These are phyloP conservation scores for Phytopythium litorale DNA, from an alignment of 352 stramenopile species.

Conservation along the genomic window DNA sequence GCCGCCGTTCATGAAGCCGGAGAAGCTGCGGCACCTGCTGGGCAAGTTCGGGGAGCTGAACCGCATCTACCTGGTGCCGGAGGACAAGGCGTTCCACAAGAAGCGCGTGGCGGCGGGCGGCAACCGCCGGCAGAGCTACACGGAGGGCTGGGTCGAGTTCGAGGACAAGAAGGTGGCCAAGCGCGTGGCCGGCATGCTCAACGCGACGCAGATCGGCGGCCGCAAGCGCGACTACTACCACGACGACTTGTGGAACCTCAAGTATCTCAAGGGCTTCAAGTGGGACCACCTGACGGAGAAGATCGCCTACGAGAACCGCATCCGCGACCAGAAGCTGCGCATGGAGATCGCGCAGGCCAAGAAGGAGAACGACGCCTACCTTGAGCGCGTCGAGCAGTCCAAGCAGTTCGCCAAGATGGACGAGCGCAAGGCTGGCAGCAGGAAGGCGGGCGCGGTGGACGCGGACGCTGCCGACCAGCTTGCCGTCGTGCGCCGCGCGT, in stretches of 20 bases:
- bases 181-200: conserved; percentile 90
- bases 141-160: conserved; percentile 99
- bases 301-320: conserved; percentile 90
- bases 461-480: conserved; percentile 14
- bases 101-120: conserved; percentile 86
- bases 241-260: conserved; percentile 99
- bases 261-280: conserved; percentile 99
- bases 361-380: conserved; percentile 85
- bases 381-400: conserved; percentile 85
- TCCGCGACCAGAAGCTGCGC: conserved; percentile 82
- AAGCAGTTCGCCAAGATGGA: conserved; percentile 87
- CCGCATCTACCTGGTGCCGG: conserved; percentile 96
- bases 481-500: conserved; percentile 67
- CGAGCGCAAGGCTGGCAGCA: conserved; percentile 57
- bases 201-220: conserved; percentile 90
- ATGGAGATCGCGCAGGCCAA: conserved; percentile 85
- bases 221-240: conserved; percentile 97
- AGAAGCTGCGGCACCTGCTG: conserved; percentile 94
- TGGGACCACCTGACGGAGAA: conserved; percentile 99
- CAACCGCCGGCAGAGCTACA: conserved; percentile 90
- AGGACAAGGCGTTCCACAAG: conserved; percentile 93
- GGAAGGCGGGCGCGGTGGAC: conserved; percentile 32
- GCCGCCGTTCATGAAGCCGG: conserved; percentile 96
- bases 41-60: conserved; percentile 91
- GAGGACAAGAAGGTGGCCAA: conserved; percentile 96